A percentile compares a stretch with the other conserved stretches of the same genome.
phyloP scores from a whole-genome alignment of 106 monocot species.

The Amphibolis antarctica region DNA sequence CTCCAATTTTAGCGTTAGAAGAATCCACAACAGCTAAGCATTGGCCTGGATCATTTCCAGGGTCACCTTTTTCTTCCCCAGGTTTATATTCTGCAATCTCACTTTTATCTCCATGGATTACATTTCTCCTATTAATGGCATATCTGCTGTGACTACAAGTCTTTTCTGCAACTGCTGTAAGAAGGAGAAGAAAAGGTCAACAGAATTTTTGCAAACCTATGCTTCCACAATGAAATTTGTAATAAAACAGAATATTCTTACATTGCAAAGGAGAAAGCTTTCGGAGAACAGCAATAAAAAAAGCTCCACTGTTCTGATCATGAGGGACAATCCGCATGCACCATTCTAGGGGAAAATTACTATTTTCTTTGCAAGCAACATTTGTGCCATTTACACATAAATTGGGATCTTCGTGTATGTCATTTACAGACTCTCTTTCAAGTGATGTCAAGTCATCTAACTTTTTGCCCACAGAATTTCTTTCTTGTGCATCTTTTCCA shows the following conservation, averaged over 20 bases:
- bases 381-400: conserved; percentile 3
- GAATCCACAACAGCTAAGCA: not conserved
- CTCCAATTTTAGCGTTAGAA: not conserved
- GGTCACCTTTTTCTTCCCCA: conserved; percentile 7
- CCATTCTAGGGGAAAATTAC: conserved; percentile 47
- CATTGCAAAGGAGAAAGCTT: conserved; percentile 56
- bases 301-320: conserved; percentile 96
- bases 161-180: conserved; percentile 24
- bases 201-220: not conserved
- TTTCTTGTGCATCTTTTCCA: conserved; percentile 2
- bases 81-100: conserved; percentile 10
- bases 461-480: not conserved
- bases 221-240: no score
- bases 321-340: conserved; percentile 96
- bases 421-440: conserved; percentile 1
- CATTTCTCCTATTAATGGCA: conserved; percentile 8
- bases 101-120: conserved; percentile 6
- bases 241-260: conserved; percentile 9
- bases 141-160: conserved; percentile 9
- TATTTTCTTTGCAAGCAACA: conserved; percentile 21
- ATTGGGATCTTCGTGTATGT: conserved; percentile 19
- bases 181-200: not conserved
- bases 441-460: not conserved
- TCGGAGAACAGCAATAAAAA: conserved; percentile 93
- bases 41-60: conserved; percentile 15